Evolutionary conservation across 768 basidiomycete genomes (phyloP), one percentile per base, ranked within the genome.

Genomic region (Tricholoma flavovirens): DNA sequence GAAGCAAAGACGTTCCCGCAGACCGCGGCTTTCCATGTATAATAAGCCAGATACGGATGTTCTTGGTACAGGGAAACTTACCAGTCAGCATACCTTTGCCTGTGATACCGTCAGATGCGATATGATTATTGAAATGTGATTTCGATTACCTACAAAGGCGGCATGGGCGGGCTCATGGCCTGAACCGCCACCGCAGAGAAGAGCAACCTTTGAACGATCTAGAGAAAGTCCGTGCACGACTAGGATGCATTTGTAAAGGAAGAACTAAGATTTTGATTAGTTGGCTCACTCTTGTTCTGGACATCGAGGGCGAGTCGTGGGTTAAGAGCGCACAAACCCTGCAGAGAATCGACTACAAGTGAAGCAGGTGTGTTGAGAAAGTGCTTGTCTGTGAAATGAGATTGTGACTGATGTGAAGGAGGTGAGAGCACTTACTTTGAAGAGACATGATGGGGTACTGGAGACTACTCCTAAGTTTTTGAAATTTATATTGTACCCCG

Each of bases 111-210:
- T 54, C 22, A 14, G 17, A 56, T 30, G 6, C 32, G 8, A 46
- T 24, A 55, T 36, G 8, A 60, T 52, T 21, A 30, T 30, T 0
- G 14, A 3, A 3, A 26, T 29, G 32, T 17, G 60, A 8, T 10
- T 11, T 14, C 17, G 19, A 78, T 60, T 59, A 87, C 92, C 93
- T n/a, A 96, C 93, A 62, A 89, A 94, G 1, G 83, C 89, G 4
- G 90, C 83, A 71, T 94, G 93, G 14, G 93, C 82, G 6, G 95
- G 95, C 64, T 97, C 95, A 66, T 97, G 95, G 4, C 95, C 90
- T 22, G 87, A 83, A 30, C 92, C 91, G 5, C 92, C 91, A 8
- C 91, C 91, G 63, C 88, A 91, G 62, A 93, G 76, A 12, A 93
- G 74, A 2, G 87, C 81, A 42, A 93, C 92, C 65, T 83, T 84